Evolutionary conservation across 495 filamentous ascomycete genomes (phyloP).

Genomic region (Endocarpon pusillum): DNA sequence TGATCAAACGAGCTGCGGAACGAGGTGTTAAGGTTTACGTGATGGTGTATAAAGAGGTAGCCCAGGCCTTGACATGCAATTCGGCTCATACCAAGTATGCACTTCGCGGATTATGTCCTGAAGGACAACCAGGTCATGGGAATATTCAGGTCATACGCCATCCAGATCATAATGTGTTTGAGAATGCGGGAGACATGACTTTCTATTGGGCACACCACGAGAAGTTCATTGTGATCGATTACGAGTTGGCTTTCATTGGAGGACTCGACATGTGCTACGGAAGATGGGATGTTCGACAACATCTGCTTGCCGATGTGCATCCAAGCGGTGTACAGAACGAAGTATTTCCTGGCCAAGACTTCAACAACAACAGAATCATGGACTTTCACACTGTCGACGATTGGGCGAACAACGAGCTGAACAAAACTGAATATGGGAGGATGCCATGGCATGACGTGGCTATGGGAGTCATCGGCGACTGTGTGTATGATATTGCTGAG

Average conservation of each 20-base stretch:
- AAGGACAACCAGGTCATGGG: conserved; percentile 59
- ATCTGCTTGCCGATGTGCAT: conserved; percentile 74
- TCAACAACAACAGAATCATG: conserved; percentile 90
- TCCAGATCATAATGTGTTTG: conserved; percentile 87
- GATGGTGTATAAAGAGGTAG: conserved; percentile 81
- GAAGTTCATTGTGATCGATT: conserved; percentile 90
- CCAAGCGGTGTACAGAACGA: conserved; percentile 67
- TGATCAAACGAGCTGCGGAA: conserved; percentile 77
- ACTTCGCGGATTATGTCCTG: conserved; percentile 59
- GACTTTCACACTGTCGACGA: conserved; percentile 82
- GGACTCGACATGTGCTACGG: conserved; percentile 95
- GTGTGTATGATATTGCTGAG: conserved; percentile 87
- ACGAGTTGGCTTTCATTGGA: conserved; percentile 76
- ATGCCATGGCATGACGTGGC: conserved; percentile 98
- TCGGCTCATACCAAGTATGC: conserved; percentile 85
- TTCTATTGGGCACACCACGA: conserved; percentile 98
- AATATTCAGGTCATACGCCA: conserved; percentile 87
- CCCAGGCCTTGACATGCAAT: conserved; percentile 79
- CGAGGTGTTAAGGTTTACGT: conserved; percentile 89
- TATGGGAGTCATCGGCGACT: conserved; percentile 77
- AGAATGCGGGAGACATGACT: conserved; percentile 91
- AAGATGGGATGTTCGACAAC: conserved; percentile 76
- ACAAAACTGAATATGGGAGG: conserved; percentile 76
- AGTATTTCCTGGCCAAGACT: conserved; percentile 90
- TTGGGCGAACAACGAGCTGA: conserved; percentile 87